Base-by-base conservation (phyloP, 495 filamentous ascomycete genomes). In the Pyronema omphalodes region DNA sequence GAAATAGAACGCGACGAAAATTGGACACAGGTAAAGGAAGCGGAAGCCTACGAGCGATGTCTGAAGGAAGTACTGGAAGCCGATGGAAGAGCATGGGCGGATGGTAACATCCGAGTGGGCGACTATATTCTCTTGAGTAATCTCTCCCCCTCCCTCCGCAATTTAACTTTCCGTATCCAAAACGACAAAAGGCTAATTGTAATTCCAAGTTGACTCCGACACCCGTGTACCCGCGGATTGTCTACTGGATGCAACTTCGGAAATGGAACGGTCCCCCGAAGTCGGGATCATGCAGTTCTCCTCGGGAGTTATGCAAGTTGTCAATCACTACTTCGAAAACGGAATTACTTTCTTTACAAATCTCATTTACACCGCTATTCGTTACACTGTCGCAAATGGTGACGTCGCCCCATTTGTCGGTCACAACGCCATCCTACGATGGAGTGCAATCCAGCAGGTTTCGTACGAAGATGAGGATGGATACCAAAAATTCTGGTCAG, bases 291-390 rank as follows among this genome's bases (percentile, higher is more conserved):
- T 87, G 73, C 83, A 87, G 61, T 86, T 81, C 69, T 79, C 77
- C 11, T 86, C 83, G 14, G 83, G 83, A 59, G 83, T 87, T 66
- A 86, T 86, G 83, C 80, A 87, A 61, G 83, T 87, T 18, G 76
- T 80, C 29, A 69, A 80, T 63, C 80, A 76, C 19, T 83, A 81
- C 62, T 84, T 84, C 52, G 79, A 83, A 65, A 81, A 81, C 57
- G 79, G 79, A 56, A 85, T 87, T 59, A 86, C 83, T 37, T 88
- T 86, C 71, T 88, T 88, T 71, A 88, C 84, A 45, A 81, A 88
- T 64, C 74, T 88, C 14, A 81, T 88, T 64, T 88, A 88, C 66
- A 83, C 73, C 34, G 80, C 82, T 47, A 88, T 88, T 55, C 71
- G 75, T 9, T 88, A 81, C 66, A 80, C 83, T 45, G 82, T 87